Percentiles rank a stretch among this genome's conserved stretches.
Conservation (phyloP, 257 asterid genomes). For the Jaltomata sinuosa region DNA sequence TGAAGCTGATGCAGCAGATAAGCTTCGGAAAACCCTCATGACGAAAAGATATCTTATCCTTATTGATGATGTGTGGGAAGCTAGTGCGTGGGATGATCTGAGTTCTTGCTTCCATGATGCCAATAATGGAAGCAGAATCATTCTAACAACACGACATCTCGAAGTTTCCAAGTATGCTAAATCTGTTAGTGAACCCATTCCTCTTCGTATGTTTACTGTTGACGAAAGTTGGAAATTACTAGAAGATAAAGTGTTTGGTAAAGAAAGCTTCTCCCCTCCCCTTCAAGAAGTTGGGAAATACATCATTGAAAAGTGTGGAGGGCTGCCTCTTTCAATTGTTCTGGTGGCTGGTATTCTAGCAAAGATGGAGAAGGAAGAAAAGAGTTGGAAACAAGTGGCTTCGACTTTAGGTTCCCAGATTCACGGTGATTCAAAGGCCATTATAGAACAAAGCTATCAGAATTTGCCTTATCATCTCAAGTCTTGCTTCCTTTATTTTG, state of each 20-base stretch:
- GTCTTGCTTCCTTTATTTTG: no score
- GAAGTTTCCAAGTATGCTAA: background rate
- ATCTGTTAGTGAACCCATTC: background rate
- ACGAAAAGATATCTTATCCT: background rate
- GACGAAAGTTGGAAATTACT: background rate
- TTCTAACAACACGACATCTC: conserved; percentile 1
- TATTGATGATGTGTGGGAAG: background rate
- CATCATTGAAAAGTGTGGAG: background rate
- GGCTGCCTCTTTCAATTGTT: background rate
- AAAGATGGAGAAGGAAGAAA: background rate
- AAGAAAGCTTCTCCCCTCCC: background rate
- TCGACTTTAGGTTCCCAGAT: background rate
- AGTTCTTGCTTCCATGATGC: background rate
- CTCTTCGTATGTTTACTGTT: background rate
- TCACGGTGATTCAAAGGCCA: background rate
- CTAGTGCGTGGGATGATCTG: background rate
- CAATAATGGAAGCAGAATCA: background rate
- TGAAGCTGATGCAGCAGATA: background rate
- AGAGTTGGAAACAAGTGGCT: background rate
- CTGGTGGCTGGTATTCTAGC: conserved; percentile 7
- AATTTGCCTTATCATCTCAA: no score
- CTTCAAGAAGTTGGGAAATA: background rate
- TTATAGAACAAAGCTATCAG: conserved; percentile 12
- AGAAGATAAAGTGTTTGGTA: background rate
- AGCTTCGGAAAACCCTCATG: background rate